Evolutionary conservation across 2,329 filamentous ascomycete genomes (phyloP).

Genomic region (Apiospora phragmitis): DNA sequence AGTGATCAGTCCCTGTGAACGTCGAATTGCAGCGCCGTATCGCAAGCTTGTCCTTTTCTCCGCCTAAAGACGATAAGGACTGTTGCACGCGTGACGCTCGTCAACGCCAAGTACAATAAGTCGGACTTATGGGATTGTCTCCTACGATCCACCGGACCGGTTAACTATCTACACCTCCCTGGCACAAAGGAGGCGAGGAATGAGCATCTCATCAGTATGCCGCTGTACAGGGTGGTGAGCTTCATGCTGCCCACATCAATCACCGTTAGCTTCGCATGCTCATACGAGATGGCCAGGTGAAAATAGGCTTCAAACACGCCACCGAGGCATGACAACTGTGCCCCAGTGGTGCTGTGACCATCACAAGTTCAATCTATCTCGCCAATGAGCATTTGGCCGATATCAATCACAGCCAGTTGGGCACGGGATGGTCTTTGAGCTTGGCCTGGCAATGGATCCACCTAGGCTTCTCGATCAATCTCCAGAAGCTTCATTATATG

Average conservation of each 20-base stretch:
- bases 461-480: not conserved
- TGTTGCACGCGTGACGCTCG: not conserved
- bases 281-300: not conserved
- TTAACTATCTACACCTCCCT: not conserved
- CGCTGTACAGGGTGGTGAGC: not conserved
- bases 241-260: not conserved
- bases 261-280: not conserved
- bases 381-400: not conserved
- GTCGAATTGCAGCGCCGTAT: not conserved
- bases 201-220: not conserved
- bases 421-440: not conserved
- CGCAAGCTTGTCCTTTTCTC: not conserved
- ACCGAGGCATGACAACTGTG: not conserved
- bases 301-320: not conserved
- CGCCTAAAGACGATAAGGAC: not conserved
- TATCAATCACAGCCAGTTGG: not conserved
- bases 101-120: not conserved
- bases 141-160: not conserved
- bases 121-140: not conserved
- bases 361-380: not conserved
- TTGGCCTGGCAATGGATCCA: not conserved
- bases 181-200: not conserved
- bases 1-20: not conserved
- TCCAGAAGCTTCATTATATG: not conserved
- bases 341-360: not conserved